These are phyloP conservation scores for Penicillium sp. DNA, from an alignment of 2,329 filamentous ascomycete genomes.

Conservation along the genomic window DNA sequence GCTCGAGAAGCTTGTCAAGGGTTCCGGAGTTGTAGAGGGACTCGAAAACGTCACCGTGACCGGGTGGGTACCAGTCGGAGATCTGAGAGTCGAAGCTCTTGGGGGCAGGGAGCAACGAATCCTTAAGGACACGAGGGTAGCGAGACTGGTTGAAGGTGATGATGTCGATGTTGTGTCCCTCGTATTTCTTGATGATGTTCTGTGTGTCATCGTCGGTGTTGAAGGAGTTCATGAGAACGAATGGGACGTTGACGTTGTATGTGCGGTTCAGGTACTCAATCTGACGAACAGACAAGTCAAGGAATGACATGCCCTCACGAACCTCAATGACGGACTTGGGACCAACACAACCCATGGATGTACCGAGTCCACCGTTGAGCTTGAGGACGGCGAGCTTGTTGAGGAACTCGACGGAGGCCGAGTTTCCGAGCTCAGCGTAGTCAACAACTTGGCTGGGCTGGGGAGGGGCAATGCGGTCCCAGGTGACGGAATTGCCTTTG, in stretches of 20 bases:
- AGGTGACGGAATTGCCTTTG: constrained; percentile 93
- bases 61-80: constrained; percentile 97
- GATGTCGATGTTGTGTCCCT: constrained; percentile 99
- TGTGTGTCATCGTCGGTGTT: constrained; percentile 99
- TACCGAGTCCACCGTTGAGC: constrained; percentile 98
- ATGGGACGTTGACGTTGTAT: constrained; percentile 94
- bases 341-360: constrained; percentile 98
- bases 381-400: constrained; percentile 98
- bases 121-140: constrained; percentile 97
- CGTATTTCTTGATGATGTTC: constrained; percentile 99
- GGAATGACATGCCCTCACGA: constrained; percentile 99
- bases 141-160: constrained; percentile 99
- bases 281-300: constrained; percentile 96
- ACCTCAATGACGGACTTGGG: constrained; percentile 99
- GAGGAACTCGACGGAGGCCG: constrained; percentile 87
- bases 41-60: constrained; percentile 99
- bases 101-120: constrained; percentile 92
- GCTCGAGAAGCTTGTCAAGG: constrained; percentile 90
- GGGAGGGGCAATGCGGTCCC: constrained; percentile 93
- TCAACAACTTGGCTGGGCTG: constrained; percentile 91
- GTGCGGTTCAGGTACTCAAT: constrained; percentile 99
- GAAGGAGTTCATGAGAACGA: constrained; percentile 99
- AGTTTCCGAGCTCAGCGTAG: constrained; percentile 85
- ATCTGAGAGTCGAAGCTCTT: constrained; percentile 84
- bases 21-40: constrained; percentile 99